phyloP scores from a whole-genome alignment of 345 rosid species.

The Erucastrum elatum region DNA sequence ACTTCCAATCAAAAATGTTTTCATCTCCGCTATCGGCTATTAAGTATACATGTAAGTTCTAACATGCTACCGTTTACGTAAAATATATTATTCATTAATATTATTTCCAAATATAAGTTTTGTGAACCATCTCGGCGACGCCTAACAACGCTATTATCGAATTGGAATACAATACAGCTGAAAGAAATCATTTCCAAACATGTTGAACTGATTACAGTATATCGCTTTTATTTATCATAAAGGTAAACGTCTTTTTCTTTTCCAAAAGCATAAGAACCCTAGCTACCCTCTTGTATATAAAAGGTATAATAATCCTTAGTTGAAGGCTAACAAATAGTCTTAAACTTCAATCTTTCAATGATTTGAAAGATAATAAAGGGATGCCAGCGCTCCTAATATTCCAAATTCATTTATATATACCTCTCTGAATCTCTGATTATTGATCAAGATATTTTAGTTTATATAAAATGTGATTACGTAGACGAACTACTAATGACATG shows the following conservation, averaged over 20 bases:
- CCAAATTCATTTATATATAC: neutral
- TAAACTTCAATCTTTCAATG: constrained; percentile 23
- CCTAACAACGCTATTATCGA: constrained; percentile 5
- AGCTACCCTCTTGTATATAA: constrained; percentile 8
- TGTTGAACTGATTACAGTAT: constrained; percentile 8
- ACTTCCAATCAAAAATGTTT: neutral
- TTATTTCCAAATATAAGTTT: neutral
- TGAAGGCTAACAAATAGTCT: constrained; percentile 5
- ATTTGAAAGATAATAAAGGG: constrained; percentile 12
- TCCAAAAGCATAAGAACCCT: constrained; percentile 32
- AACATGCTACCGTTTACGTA: neutral
- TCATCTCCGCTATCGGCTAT: neutral
- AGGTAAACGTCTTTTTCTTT: constrained; percentile 37
- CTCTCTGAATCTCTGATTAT: neutral
- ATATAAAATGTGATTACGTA: neutral
- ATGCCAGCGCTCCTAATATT: constrained; percentile 25
- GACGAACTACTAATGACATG: neutral
- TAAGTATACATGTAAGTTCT: neutral
- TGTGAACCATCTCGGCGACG: neutral
- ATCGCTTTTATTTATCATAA: constrained; percentile 14
- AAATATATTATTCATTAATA: neutral
- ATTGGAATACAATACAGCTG: neutral
- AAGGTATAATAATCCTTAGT: neutral
- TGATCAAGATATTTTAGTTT: neutral
- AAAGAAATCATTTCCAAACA: neutral